Base-by-base conservation (phyloP, 2,329 filamentous ascomycete genomes). In the Xylariaceae sp. region DNA sequence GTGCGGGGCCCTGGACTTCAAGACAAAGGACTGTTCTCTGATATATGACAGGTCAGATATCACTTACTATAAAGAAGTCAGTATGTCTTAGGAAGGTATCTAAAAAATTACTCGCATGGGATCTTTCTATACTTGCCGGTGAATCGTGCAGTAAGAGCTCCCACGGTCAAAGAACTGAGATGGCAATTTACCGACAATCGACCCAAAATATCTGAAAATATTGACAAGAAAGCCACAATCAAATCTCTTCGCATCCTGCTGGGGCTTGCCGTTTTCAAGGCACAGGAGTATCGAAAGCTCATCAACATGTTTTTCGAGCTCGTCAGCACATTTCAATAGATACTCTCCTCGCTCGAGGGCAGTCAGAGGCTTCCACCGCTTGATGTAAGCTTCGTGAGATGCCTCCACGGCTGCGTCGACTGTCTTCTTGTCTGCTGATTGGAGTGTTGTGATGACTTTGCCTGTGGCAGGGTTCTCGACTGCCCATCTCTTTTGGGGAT, bases 401-500 rank as follows among this genome's bases (percentile, higher is more conserved):
- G 48, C 48, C 28, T 51, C 34, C 2, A 45, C 43, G 11, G 48
- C 48, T 43, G 19, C 31, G 16, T 45, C 43, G 22, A 46, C 48
- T 5, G 48, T 51, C n/a, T 19, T 19, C 9, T 7, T 16, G 18
- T 45, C 48, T 13, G 42, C 48, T 7, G 48, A 45, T 22, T 45
- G 42, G 6, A 51, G 4, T 13, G 42, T 51, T 19, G 48, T 45
- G 42, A 51, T 51, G 19, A 46, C 22, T 34, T 51, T 40, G 18
- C 48, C 48, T 18, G 48, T 51, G n/a, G 42, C 48, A 11, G 48
- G 48, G 13, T 51, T 51, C 2, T 51, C 48, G 22, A 45, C 48
- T 34, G 48, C 12, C 42, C 48, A 51, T 22, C 42, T 33, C n/a
- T 51, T 51, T 18, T 17, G 7, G 1, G 18, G 22, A 31, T 51